phyloP scores from a whole-genome alignment of 1,284 basidiomycete species.

The Nidula niveotomentosa region DNA sequence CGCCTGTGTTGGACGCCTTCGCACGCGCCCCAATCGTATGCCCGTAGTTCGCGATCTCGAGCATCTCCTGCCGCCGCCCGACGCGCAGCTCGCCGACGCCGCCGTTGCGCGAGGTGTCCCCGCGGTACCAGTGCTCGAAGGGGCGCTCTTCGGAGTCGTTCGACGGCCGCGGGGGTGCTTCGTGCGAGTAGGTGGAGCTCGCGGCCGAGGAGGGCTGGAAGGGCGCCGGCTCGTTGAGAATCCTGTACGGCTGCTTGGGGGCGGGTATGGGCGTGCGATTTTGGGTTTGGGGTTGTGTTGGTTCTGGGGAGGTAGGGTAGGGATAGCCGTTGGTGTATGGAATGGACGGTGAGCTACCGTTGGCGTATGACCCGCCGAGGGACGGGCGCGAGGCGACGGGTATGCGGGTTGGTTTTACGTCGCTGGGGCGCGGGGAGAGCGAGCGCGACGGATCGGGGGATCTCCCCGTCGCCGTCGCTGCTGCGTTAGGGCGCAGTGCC shows the following conservation, averaged over 20 bases:
- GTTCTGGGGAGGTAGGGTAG: neutral
- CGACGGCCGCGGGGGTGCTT: conserved; percentile 7
- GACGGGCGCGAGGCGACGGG: conserved; percentile 25
- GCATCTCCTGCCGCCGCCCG: conserved; percentile 70
- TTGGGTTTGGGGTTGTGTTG: neutral
- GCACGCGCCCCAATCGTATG: conserved; percentile 42
- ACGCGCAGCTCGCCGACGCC: conserved; percentile 77
- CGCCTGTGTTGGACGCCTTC: conserved; percentile 18
- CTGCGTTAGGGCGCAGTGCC: conserved; percentile 13
- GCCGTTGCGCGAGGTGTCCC: conserved; percentile 75
- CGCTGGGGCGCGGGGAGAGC: conserved; percentile 21
- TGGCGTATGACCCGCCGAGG: conserved; percentile 6
- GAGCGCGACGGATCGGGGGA: conserved; percentile 16
- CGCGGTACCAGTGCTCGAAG: conserved; percentile 83
- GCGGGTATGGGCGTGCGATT: neutral
- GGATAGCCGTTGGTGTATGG: conserved; percentile 13
- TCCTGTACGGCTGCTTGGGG: conserved; percentile 16
- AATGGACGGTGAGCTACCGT: conserved; percentile 5
- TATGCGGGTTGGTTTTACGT: conserved; percentile 37
- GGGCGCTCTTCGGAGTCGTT: conserved; percentile 65
- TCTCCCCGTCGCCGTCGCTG: conserved; percentile 10
- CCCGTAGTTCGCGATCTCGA: conserved; percentile 80
- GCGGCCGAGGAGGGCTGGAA: conserved; percentile 20
- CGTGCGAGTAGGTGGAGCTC: conserved; percentile 14
- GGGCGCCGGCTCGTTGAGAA: conserved; percentile 24